A percentile compares a stretch with the other conserved stretches of the same genome.
Evolutionary conservation across 1,139 yeast species (phyloP).

Genomic region (Protomyces gravidus): DNA sequence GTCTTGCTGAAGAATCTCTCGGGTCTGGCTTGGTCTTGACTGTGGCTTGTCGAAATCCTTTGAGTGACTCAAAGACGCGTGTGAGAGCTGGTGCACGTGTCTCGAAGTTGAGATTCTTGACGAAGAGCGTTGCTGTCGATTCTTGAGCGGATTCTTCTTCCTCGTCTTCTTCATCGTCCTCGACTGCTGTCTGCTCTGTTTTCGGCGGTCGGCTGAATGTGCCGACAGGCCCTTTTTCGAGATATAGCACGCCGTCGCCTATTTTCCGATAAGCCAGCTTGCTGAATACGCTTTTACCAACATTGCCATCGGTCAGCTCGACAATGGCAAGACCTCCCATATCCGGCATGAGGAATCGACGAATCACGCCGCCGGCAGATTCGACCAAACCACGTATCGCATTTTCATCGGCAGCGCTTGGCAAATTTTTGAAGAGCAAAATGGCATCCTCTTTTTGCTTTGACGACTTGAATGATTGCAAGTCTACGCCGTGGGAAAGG

Average conservation of each 20-base stretch:
- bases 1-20: slow-evolving; percentile 56
- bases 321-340: slow-evolving; percentile 94
- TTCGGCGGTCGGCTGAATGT: slow-evolving; percentile 47
- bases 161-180: slow-evolving; percentile 37
- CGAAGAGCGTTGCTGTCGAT: slow-evolving; percentile 79
- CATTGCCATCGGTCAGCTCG: slow-evolving; percentile 78
- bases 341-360: slow-evolving; percentile 86
- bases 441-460: slow-evolving; percentile 63
- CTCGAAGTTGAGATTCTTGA: slow-evolving; percentile 83
- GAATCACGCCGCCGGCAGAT: slow-evolving; percentile 66
- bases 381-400: slow-evolving; percentile 79
- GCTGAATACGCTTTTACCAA: slow-evolving; percentile 85
- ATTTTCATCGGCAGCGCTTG: slow-evolving; percentile 73
- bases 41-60: slow-evolving; percentile 77
- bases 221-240: slow-evolving; percentile 90
- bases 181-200: slow-evolving; percentile 41
- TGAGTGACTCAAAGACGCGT: slow-evolving; percentile 60
- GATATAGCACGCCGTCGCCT: slow-evolving; percentile 76
- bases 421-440: slow-evolving; percentile 81
- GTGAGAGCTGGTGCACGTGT: slow-evolving; percentile 61
- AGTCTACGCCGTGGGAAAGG: slow-evolving; percentile 78
- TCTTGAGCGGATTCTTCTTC: slow-evolving; percentile 53
- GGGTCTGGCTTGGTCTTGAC: slow-evolving; percentile 88
- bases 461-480: slow-evolving; percentile 67
- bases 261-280: slow-evolving; percentile 82